Conservation (phyloP, 352 stramenopile genomes). For the Globisporangium parvum region DNA sequence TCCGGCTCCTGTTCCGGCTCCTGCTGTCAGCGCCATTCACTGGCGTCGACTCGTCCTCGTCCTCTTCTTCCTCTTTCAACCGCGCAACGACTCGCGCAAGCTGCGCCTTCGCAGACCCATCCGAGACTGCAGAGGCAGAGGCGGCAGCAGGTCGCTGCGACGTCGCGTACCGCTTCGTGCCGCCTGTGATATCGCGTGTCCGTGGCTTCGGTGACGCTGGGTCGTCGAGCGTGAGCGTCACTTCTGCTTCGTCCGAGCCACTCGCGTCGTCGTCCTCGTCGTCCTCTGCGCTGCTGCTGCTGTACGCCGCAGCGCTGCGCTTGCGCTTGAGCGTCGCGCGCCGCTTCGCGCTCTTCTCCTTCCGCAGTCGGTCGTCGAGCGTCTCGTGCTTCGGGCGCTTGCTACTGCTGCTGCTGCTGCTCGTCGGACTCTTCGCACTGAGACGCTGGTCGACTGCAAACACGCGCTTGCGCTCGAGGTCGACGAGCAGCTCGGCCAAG, state of each 20-base stretch:
- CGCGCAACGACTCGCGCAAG: constrained; percentile 23
- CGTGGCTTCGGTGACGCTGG: constrained; percentile 5
- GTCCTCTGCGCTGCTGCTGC: constrained; percentile 16
- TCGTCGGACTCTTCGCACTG: too few species aligned
- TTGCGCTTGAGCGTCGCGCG: constrained; percentile 15
- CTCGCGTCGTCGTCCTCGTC: constrained; percentile 12
- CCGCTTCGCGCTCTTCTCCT: constrained; percentile 13
- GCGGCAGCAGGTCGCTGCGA: not conserved
- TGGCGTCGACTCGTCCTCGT: not conserved
- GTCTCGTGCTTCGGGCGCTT: constrained; percentile 17
- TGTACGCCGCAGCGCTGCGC: constrained; percentile 10
- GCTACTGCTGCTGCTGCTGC: not conserved
- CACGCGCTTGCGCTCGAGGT: constrained; percentile 1
- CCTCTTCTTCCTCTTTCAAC: constrained; percentile 24
- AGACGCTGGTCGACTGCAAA: not conserved
- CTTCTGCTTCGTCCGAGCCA: constrained; percentile 31
- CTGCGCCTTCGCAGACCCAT: constrained; percentile 17
- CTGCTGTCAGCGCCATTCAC: too few species aligned
- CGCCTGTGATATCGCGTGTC: constrained; percentile 18
- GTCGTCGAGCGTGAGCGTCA: constrained; percentile 19
- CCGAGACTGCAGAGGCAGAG: not conserved
- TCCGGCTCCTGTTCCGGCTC: constrained; percentile 19
- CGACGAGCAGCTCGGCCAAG: constrained; percentile 25
- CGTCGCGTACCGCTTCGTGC: constrained; percentile 9
- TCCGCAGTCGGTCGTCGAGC: constrained; percentile 38